These are phyloP conservation scores for Laburnicola sp. DNA, from an alignment of 2,329 filamentous ascomycete species.

Conservation along the genomic window DNA sequence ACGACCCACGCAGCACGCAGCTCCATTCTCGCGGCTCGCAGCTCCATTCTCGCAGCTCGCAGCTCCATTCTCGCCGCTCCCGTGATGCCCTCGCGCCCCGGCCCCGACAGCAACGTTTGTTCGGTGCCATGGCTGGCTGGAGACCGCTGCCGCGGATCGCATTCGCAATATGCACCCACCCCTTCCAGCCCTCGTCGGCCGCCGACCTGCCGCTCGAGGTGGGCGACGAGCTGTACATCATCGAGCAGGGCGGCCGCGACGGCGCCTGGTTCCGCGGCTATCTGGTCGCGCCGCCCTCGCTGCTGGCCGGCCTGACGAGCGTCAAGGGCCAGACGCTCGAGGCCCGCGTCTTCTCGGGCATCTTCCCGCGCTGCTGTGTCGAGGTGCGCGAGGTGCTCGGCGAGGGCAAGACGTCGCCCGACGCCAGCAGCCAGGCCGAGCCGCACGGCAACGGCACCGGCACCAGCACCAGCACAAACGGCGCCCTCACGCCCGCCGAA, in stretches of 20 bases:
- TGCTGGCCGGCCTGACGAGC: slow-evolving; percentile 88
- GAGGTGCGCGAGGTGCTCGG: slow-evolving; percentile 91
- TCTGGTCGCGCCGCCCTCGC: slow-evolving; percentile 87
- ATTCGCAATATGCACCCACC: slow-evolving; percentile 95
- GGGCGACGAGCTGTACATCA: slow-evolving; percentile 97
- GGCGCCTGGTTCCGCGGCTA: slow-evolving; percentile 95
- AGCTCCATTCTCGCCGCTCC: slow-evolving; percentile 6
- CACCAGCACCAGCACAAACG: slow-evolving; percentile 34
- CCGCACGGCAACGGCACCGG: slow-evolving; percentile 25
- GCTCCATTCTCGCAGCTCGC: background rate
- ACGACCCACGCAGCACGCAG: background rate
- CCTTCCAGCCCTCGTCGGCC: slow-evolving; percentile 82
- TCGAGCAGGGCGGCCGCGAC: slow-evolving; percentile 85
- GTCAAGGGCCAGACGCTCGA: slow-evolving; percentile 91
- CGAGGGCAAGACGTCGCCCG: slow-evolving; percentile 46
- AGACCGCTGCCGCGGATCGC: slow-evolving; percentile 94
- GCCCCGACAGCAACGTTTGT: slow-evolving; percentile 25
- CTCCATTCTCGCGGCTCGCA: background rate
- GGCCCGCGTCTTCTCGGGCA: slow-evolving; percentile 95
- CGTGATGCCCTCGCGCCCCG: slow-evolving; percentile 41
- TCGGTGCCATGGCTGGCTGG: slow-evolving; percentile 65
- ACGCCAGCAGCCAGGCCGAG: slow-evolving; percentile 17
- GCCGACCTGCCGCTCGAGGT: slow-evolving; percentile 96
- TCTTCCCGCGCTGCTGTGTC: slow-evolving; percentile 93
- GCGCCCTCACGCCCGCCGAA: slow-evolving; percentile 44